Evolutionary conservation across 2,329 filamentous ascomycete genomes (phyloP), one percentile per base, ranked within the genome.

Genomic region (Fusarium bulbicola): DNA sequence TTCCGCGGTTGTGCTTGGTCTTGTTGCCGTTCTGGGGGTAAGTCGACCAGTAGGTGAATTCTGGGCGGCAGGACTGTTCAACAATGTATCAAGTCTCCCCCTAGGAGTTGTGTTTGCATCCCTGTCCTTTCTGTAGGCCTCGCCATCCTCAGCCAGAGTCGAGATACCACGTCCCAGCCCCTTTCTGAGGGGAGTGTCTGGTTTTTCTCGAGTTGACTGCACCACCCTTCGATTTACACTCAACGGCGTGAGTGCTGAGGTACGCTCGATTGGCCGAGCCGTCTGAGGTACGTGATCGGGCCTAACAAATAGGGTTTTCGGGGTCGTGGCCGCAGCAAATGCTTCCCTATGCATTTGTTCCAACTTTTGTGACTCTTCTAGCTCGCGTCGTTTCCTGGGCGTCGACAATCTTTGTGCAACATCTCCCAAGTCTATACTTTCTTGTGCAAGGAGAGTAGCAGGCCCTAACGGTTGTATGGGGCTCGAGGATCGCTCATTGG

Each of bases 361-460:
- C 8, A 50, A 54, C 37, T 56, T 59, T 54, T 63, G 70, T 7
- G 59, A 58, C 28, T 71, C 66, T 40, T 79, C 77, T 18, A 76
- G 37, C 10, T 76, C 70, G 26, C 77, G 81, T 15, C 78, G 80
- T 62, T 84, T 83, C 49, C 82, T 77, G 5, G 82, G 82, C 2
- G 82, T 84, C 30, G 75, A 72, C n/a, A 83, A 74, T 43, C 60
- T 77, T 37, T 80, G 78, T 14, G 69, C 78, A 43, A 80, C 79
- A 21, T 82, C 79, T 20, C 79, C 82, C 4, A 92, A 82, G 76
- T 92, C 90, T 57, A 92, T 84, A 60, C 89, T 92, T 58, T 90
- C 89, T 45, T 87, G 83, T 2, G 85, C 82, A 26, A 81, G 74
- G 66, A 85, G 66, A 13, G 68, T 67, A 49, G 63, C 66, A 13